Conservation (phyloP, 2,329 filamentous ascomycete genomes). For the Alternaria gaisen region DNA sequence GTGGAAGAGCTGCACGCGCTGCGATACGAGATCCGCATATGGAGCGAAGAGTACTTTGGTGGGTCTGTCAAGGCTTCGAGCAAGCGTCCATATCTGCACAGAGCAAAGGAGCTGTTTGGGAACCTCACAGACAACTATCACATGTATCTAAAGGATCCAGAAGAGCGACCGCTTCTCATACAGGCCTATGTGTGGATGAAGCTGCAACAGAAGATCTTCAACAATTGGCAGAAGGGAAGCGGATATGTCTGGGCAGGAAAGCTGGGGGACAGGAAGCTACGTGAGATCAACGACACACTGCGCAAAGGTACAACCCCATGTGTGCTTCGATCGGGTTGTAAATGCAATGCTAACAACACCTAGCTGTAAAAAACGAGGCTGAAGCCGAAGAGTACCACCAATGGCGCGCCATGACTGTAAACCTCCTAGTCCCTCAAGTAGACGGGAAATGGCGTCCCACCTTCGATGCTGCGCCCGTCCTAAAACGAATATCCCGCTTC, state of each 20-base stretch:
- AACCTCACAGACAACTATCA: constrained; percentile 46
- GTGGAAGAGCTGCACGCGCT: constrained; percentile 48
- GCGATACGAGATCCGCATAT: constrained; percentile 46
- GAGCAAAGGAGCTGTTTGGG: constrained; percentile 45
- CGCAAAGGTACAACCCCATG: constrained; percentile 40
- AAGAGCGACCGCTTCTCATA: constrained; percentile 47
- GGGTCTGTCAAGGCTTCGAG: constrained; percentile 37
- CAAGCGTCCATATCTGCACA: constrained; percentile 44
- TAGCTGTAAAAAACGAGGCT: constrained; percentile 50
- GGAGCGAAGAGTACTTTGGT: constrained; percentile 49
- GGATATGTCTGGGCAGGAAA: constrained; percentile 51
- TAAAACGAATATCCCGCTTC: constrained; percentile 47
- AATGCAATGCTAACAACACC: constrained; percentile 16
- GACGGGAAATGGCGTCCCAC: constrained; percentile 49
- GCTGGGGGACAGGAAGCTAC: constrained; percentile 48
- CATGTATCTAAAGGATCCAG: constrained; percentile 43
- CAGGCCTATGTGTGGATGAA: constrained; percentile 49
- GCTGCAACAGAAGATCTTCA: constrained; percentile 50
- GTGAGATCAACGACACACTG: constrained; percentile 48
- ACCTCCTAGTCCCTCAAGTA: constrained; percentile 49
- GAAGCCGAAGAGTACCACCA: constrained; percentile 49
- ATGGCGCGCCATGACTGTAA: constrained; percentile 49
- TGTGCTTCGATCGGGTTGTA: too few relatives aligned
- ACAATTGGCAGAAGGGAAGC: constrained; percentile 45
- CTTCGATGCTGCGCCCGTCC: constrained; percentile 45